A percentile compares a stretch with the other conserved stretches of the same genome.
These are phyloP conservation scores for Phialophora tarda DNA, from an alignment of 2,329 filamentous ascomycete species.

Conservation along the genomic window DNA sequence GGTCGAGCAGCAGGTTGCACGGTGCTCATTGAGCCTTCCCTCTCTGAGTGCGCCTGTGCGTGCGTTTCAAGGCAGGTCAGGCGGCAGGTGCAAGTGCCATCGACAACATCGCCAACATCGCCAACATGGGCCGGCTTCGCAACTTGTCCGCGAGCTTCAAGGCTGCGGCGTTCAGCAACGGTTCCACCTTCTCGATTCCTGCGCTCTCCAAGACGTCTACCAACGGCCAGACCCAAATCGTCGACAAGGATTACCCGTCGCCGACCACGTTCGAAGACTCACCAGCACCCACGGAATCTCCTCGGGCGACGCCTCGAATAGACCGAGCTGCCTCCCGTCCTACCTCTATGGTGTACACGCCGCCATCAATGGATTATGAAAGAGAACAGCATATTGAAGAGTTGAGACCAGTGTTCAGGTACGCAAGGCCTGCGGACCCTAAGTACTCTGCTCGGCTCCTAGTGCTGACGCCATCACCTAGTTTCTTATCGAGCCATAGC, in stretches of 20 bases:
- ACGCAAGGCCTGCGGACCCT: conserved; percentile 1
- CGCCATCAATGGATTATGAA: conserved; percentile 82
- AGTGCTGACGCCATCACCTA: conserved; percentile 22
- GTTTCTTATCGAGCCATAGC: conserved; percentile 86
- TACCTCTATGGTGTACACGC: conserved; percentile 46
- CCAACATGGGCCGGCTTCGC: conserved; percentile 39
- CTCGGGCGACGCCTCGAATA: conserved; percentile 24
- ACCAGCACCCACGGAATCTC: conserved; percentile 28
- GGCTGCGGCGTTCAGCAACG: conserved; percentile 33
- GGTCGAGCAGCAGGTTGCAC: conserved; percentile 10
- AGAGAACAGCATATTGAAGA: conserved; percentile 83
- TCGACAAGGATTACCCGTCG: conserved; percentile 31
- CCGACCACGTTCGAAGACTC: conserved; percentile 29
- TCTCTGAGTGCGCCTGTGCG: conserved; percentile 7
- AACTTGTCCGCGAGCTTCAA: conserved; percentile 39
- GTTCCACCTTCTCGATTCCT: conserved; percentile 26
- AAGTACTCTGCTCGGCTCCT: conserved; percentile 9
- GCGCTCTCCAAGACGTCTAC: conserved; percentile 27
- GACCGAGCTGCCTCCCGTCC: conserved; percentile 33
- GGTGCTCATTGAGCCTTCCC: conserved; percentile 20
- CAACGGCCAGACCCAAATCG: conserved; percentile 25
- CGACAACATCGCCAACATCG: conserved; percentile 12
- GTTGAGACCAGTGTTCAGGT: conserved; percentile 86
- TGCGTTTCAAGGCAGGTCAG: neutral
- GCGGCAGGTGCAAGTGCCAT: conserved; percentile 19